Evolutionary conservation across 192 early-diverging fungal species (phyloP), one percentile per base, ranked within the genome.

Genomic region (Backusella morwellensis): DNA sequence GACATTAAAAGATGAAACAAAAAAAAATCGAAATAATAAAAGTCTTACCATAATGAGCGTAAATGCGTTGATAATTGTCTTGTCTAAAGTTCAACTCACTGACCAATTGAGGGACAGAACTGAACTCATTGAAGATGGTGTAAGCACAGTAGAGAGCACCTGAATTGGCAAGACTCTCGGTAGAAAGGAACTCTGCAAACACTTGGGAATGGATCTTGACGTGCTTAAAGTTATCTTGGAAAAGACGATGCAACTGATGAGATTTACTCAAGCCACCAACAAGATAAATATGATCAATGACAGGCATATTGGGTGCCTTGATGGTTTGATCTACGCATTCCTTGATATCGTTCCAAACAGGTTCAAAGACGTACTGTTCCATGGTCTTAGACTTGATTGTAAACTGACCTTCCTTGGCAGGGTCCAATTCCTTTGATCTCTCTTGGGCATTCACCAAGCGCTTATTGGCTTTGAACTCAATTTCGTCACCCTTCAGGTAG

Each of bases 181-280:
- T 63, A 63, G 56, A 63, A 63, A 63, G 56, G 9, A 63, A 63
- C 21, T 63, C 56, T 21, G 56, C 56, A 29, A 63, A 63, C 23
- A 63, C 56, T 12, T 63, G 56, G 4, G 56, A 63, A 29, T 63
- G 56, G 12, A 63, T 63, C 12, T 63, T 63, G 8, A 26, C 26
- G 3, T 63, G 21, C 8, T 63, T 63, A 29, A 63, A 63, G 11
- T 23, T 63, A 63, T 63, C 56, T 29, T 63, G 56, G 56, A 63
- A 63, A 29, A 63, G 56, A 63, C 56, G 56, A 63, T 63, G 56
- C 21, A 63, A n/a, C 26, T 63, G 56, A 1, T 63, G 56, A 29
- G 56, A 63, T 63, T 63, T 63, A 63, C 56, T 63, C 12, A 63
- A 29, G 29, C 56, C 56, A 63, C 56, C 56, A 63, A 63, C 56